phyloP scores from a whole-genome alignment of 805 yeast genomes.

The Saccharomycopsis sp. region DNA sequence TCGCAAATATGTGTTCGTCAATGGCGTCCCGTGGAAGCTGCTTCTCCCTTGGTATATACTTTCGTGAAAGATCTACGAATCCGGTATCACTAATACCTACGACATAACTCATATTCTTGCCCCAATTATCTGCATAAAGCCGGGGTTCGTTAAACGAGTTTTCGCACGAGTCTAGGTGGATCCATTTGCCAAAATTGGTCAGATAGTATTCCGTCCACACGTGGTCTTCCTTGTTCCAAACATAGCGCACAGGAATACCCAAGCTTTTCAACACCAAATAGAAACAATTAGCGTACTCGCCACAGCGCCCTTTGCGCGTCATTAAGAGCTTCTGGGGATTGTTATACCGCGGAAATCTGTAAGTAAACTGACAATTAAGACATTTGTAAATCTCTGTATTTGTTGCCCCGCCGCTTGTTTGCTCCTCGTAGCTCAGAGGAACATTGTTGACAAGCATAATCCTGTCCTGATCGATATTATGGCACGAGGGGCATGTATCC shows the following conservation, averaged over 20 bases:
- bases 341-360: constrained; percentile 74
- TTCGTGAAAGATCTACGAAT: constrained; percentile 58
- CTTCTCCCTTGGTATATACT: constrained; percentile 44
- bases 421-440: constrained; percentile 41
- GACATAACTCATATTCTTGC: constrained; percentile 85
- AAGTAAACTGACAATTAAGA: constrained; percentile 35
- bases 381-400: constrained; percentile 63
- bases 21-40: constrained; percentile 42
- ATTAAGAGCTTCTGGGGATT: constrained; percentile 55
- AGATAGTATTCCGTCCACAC: constrained; percentile 95
- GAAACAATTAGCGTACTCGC: constrained; percentile 92
- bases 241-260: constrained; percentile 52
- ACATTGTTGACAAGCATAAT: constrained; percentile 34
- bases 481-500: constrained; percentile 55
- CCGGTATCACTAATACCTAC: constrained; percentile 62
- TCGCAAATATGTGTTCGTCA: constrained; percentile 33
- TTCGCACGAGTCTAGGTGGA: constrained; percentile 87
- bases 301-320: constrained; percentile 76
- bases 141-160: constrained; percentile 76
- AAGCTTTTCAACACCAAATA: constrained; percentile 61
- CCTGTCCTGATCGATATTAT: constrained; percentile 33
- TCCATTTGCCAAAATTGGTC: constrained; percentile 54
- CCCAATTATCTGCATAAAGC: constrained; percentile 81
- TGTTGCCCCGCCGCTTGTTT: constrained; percentile 42
- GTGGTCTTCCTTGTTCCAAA: constrained; percentile 91